Percentiles rank a stretch among this genome's conserved stretches.
These are phyloP conservation scores for Microbotryum violaceum DNA, from an alignment of 1,284 basidiomycete genomes.

Conservation along the genomic window DNA sequence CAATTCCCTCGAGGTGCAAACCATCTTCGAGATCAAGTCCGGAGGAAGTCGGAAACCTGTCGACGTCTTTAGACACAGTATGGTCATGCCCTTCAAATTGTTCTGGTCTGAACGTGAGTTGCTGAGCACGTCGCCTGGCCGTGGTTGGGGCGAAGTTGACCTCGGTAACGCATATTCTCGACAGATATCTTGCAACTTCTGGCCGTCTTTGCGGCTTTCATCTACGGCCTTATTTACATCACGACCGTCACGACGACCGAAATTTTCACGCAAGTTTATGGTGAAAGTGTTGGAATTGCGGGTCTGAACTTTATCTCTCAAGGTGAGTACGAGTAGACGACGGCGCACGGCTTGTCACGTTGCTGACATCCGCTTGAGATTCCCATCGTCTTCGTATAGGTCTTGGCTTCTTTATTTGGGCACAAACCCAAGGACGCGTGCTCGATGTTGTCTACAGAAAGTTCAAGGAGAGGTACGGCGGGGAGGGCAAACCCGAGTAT, in stretches of 20 bases:
- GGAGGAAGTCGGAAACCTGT: slow-evolving; percentile 28
- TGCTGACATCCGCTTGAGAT: slow-evolving; percentile 11
- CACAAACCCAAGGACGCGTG: slow-evolving; percentile 54
- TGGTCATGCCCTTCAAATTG: slow-evolving; percentile 48
- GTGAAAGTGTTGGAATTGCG: slow-evolving; percentile 48
- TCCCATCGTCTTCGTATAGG: neutral
- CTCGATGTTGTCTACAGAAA: slow-evolving; percentile 52
- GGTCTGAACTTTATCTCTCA: slow-evolving; percentile 59
- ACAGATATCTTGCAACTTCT: slow-evolving; percentile 36
- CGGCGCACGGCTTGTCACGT: neutral
- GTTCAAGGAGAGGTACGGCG: slow-evolving; percentile 50
- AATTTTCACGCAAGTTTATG: slow-evolving; percentile 51
- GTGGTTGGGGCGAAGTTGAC: neutral
- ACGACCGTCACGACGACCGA: slow-evolving; percentile 58
- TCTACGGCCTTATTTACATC: slow-evolving; percentile 51
- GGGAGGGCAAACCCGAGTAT: slow-evolving; percentile 55
- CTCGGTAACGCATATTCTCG: neutral
- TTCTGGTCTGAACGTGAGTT: slow-evolving; percentile 46
- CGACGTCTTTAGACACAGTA: slow-evolving; percentile 37
- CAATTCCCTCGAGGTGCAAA: slow-evolving; percentile 33
- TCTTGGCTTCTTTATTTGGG: slow-evolving; percentile 35
- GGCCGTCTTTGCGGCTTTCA: slow-evolving; percentile 49
- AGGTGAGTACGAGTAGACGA: slow-evolving; percentile 38
- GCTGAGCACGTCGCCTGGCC: slow-evolving; percentile 42
- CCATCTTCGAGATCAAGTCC: slow-evolving; percentile 26